A percentile compares a stretch with the other conserved stretches of the same genome.
phyloP scores from a whole-genome alignment of 2,329 filamentous ascomycete genomes.

The Exophiala phaeomuriformis region DNA sequence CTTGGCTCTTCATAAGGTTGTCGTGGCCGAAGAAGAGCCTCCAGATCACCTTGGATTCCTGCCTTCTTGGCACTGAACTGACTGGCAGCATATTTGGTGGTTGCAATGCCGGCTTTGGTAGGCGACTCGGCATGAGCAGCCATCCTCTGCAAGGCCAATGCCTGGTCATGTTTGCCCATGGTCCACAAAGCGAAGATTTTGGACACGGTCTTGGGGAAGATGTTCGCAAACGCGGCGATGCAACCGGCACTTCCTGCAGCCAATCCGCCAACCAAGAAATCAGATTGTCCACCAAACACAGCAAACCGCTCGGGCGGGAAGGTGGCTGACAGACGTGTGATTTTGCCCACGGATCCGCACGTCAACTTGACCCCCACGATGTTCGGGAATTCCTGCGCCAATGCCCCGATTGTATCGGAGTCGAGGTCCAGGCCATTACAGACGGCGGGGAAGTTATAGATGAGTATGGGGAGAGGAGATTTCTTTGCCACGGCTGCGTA shows the following conservation, averaged over 20 bases:
- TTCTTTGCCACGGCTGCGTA: constrained; percentile 49
- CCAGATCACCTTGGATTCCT: constrained; percentile 50
- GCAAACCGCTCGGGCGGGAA: constrained; percentile 54
- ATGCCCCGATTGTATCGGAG: constrained; percentile 51
- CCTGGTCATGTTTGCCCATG: constrained; percentile 51
- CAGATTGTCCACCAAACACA: constrained; percentile 64
- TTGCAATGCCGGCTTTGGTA: constrained; percentile 59
- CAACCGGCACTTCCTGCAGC: constrained; percentile 48
- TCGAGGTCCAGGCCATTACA: constrained; percentile 62
- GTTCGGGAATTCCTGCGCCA: constrained; percentile 47
- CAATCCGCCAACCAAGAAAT: constrained; percentile 57
- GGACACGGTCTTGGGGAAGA: constrained; percentile 50
- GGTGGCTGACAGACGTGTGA: constrained; percentile 47
- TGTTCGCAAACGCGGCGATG: constrained; percentile 52
- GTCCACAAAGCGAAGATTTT: constrained; percentile 55
- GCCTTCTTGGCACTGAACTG: constrained; percentile 53
- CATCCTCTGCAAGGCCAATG: constrained; percentile 52
- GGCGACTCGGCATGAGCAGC: constrained; percentile 59
- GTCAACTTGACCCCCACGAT: constrained; percentile 61
- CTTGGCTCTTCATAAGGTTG: constrained; percentile 52
- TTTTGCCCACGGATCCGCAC: constrained; percentile 55
- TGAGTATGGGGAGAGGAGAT: constrained; percentile 50
- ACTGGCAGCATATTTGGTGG: constrained; percentile 60
- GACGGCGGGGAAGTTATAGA: constrained; percentile 63
- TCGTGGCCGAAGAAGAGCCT: constrained; percentile 50